Base-by-base conservation (phyloP, 306 rosid species). In the Potentilla sterilis region DNA sequence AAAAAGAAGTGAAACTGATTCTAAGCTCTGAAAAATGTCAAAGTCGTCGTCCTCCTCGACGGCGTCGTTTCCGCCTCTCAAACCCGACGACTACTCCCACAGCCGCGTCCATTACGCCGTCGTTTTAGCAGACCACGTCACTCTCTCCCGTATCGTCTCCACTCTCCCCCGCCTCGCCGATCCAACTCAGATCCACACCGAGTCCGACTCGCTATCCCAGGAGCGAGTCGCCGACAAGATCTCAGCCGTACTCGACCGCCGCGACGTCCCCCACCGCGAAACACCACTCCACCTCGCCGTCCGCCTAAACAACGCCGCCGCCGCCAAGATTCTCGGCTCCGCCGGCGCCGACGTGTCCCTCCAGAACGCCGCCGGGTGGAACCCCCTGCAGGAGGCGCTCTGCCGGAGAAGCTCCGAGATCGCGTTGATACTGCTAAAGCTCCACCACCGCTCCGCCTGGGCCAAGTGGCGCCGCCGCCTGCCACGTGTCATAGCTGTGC, bases 201-300 rank as follows among this genome's bases (percentile, higher is more conserved):
- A 95, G 81, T 83, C 97, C 1, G 97, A 92, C 69, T 92, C 99
- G 0, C 88, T 95, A 4, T 32, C 92, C 21, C 98, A 92, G 74
- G 99, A 95, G 11, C 90, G 84, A 8, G n/a, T 89, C 19, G 88
- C 93, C 0, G 99, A 92, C 16, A 41, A 81, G 77, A 90, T 95
- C 74, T 84, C 99, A 8, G 66, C 90, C 48, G 81, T 85, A 0
- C 78, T 95, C 0, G 98, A 95, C 81, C 93, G 98, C 71, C 99
- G 99, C n/a, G 99, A 95, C 34, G 97, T 92, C 0, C 97, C 97
- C 0, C 37, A 58, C 74, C 21, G 99, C 3, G 97, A 95, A 54
- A 95, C 99, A 0, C 96, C 99, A 7, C 97, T 95, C 22, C 99
- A 95, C 70, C 91, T 95, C 6, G 92, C 99, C 0, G 98, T 95